A percentile compares a stretch with the other conserved stretches of the same genome.
Conservation (phyloP, 2,329 filamentous ascomycete species). For the Neonectria hederae region DNA sequence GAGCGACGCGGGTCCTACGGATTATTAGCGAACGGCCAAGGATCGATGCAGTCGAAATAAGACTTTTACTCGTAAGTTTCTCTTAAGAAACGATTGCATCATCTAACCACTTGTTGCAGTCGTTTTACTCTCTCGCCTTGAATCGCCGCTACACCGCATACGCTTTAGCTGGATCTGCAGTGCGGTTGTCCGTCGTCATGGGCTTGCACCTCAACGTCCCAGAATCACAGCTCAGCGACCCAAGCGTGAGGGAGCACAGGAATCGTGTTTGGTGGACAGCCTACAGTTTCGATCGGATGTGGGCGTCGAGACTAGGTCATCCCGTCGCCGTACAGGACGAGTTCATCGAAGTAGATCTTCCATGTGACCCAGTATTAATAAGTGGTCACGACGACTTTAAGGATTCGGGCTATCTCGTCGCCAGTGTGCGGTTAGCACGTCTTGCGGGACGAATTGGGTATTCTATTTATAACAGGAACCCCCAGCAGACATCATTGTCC, state of each 20-base stretch:
- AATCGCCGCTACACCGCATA: constrained; percentile 58
- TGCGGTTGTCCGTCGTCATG: constrained; percentile 55
- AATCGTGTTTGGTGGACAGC: constrained; percentile 31
- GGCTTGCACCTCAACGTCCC: constrained; percentile 54
- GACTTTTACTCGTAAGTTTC: constrained; percentile 54
- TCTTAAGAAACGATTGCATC: not conserved
- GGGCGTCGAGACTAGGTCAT: constrained; percentile 58
- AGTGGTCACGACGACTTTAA: constrained; percentile 43
- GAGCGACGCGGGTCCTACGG: constrained; percentile 50
- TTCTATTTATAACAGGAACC: constrained; percentile 46
- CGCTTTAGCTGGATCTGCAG: constrained; percentile 54
- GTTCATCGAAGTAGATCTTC: constrained; percentile 57
- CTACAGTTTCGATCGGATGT: constrained; percentile 52
- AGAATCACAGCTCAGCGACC: constrained; percentile 52
- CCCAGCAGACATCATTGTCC: constrained; percentile 43
- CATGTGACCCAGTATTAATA: constrained; percentile 46
- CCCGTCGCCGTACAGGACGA: constrained; percentile 59
- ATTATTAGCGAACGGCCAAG: constrained; percentile 54
- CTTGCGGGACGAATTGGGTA: constrained; percentile 42
- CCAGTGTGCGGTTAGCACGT: constrained; percentile 51
- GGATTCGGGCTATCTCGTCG: constrained; percentile 45
- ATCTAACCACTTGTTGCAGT: constrained; percentile 39
- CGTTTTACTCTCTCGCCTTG: constrained; percentile 54
- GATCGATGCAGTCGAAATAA: constrained; percentile 54
- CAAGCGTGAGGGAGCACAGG: constrained; percentile 50